These are phyloP conservation scores for Clarkia xantiana DNA, from an alignment of 345 rosid genomes.

Conservation along the genomic window DNA sequence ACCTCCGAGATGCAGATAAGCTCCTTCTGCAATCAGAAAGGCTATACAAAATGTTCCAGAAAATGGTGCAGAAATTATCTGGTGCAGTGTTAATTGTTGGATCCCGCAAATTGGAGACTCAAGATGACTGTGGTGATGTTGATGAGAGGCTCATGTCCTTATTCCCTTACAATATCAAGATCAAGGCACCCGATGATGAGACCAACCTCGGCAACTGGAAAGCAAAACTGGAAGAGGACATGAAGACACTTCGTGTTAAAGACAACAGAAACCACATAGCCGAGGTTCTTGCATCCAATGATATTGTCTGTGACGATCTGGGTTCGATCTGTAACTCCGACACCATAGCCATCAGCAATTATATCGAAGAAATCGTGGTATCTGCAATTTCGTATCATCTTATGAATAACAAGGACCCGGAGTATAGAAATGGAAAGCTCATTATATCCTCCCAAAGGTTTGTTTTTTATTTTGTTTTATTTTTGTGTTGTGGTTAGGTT, in stretches of 20 bases:
- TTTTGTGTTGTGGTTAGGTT: neutral
- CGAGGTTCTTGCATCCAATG: constrained; percentile 87
- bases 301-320: constrained; percentile 78
- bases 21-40: constrained; percentile 65
- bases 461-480: neutral
- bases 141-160: constrained; percentile 33
- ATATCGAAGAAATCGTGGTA: constrained; percentile 71
- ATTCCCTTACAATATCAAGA: constrained; percentile 69
- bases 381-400: constrained; percentile 82
- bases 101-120: constrained; percentile 51
- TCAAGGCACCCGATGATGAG: constrained; percentile 78
- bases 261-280: constrained; percentile 90
- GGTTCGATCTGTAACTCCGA: constrained; percentile 68
- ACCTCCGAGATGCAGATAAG: constrained; percentile 70
- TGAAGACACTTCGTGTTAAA: constrained; percentile 61
- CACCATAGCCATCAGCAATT: constrained; percentile 52
- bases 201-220: constrained; percentile 62
- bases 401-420: constrained; percentile 59
- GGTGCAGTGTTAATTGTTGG: constrained; percentile 74
- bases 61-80: constrained; percentile 53
- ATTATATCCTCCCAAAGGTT: constrained; percentile 82
- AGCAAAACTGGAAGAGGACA: constrained; percentile 70
- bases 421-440: constrained; percentile 91
- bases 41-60: constrained; percentile 48
- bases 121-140: constrained; percentile 45